Evolutionary conservation across 495 filamentous ascomycete species (phyloP), one percentile per base, ranked within the genome.

Genomic region (Stereocaulon alpinum): DNA sequence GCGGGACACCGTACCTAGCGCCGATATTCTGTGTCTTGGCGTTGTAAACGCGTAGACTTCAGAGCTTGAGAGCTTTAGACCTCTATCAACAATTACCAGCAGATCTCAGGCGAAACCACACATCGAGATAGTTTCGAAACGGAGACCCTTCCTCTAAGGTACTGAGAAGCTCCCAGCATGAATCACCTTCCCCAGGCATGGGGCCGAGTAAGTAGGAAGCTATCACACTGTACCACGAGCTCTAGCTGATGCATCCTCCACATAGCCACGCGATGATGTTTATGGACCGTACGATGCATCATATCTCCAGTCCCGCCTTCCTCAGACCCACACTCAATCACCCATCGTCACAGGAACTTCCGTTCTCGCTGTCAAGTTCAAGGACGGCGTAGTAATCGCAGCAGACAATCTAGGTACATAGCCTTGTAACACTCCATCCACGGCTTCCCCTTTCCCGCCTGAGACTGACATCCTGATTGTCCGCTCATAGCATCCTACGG

Each of bases 341-440:
- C 93, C 93, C 63, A 81, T 94, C 59, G 93, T 97, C 51, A 98
- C 93, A 47, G 93, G 93, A 70, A 96, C 93, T 22, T 96, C 92
- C 27, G 94, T 98, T 20, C 72, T 98, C 50, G 93, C 84, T 49
- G 79, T 95, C 55, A 96, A 96, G 77, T 98, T 88, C 76, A 92
- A 89, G 67, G 89, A 91, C 66, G 93, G 93, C 70, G 90, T 97
- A 55, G 91, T 91, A 62, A 91, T 98, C 70, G 93, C 91, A 55
- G 89, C 94, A 61, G 93, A 98, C 74, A 97, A 97, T 74, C 76
- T 98, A 58, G 91, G 91, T 95, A 78, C 34, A 37, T 37, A 12
- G 34, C 34, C 34, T 37, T 12, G 4, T 12, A 37, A 7, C 34
- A 54, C 34, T 65, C 54, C 48, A 27, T 27, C 22, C 27, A 24